Evolutionary conservation across 192 early-diverging fungal genomes (phyloP).

Genomic region (Ambispora gerdemannii): DNA sequence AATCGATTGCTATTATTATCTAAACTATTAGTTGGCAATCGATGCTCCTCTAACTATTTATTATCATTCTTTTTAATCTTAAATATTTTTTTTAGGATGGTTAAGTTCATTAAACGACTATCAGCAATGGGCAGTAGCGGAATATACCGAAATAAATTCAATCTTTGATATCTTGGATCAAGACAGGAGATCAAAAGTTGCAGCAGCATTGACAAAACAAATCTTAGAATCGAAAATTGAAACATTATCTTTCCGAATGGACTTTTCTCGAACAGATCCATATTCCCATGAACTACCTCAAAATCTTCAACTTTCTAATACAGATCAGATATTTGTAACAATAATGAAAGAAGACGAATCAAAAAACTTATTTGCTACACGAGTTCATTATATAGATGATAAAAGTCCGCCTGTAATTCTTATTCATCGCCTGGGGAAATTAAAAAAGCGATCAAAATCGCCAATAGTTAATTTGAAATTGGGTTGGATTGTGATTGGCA

Average conservation of each 20-base stretch:
- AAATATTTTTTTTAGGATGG: not conserved
- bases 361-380: not conserved
- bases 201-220: not conserved
- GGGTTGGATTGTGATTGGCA: not conserved
- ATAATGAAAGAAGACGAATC: not conserved
- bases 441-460: not conserved
- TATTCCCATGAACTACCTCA: not conserved
- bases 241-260: not conserved
- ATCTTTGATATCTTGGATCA: not conserved
- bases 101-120: not conserved
- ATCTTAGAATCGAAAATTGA: not conserved
- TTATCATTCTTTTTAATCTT: no score
- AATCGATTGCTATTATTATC: no score
- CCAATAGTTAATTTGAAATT: not conserved
- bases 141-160: not conserved
- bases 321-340: not conserved
- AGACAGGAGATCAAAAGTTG: not conserved
- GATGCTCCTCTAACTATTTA: no score
- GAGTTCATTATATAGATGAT: not conserved
- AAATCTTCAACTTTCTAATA: not conserved
- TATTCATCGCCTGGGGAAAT: not conserved
- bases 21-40: no score
- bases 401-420: not conserved
- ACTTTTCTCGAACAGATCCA: not conserved
- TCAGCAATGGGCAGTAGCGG: not conserved